Evolutionary conservation across 495 filamentous ascomycete species (phyloP).

Genomic region (Tuber magnatum): DNA sequence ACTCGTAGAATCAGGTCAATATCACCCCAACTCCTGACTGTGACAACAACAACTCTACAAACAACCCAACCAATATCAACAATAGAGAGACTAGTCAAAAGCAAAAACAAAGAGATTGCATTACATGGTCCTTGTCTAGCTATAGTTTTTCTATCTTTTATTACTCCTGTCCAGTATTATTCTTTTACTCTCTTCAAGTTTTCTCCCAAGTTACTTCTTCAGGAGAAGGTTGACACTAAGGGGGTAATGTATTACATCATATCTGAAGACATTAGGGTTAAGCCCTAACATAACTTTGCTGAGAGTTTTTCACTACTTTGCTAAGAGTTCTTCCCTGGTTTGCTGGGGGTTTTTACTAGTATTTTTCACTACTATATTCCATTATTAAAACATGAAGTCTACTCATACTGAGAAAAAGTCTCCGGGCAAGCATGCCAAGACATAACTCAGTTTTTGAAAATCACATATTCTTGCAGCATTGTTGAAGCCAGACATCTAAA

Average conservation of each 20-base stretch:
- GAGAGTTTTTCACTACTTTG: too few species aligned
- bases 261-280: not conserved
- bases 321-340: too few species aligned
- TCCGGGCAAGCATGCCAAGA: too few species aligned
- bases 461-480: too few species aligned
- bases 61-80: not conserved
- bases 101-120: not conserved
- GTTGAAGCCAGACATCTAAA: too few species aligned
- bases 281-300: not conserved
- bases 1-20: accelerated
- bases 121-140: not conserved
- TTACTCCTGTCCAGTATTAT: not conserved
- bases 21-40: too few species aligned
- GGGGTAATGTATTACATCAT: not conserved
- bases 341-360: too few species aligned
- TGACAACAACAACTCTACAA: too few species aligned
- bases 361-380: too few species aligned
- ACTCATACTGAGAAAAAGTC: too few species aligned
- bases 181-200: not conserved
- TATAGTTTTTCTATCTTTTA: not conserved
- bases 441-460: too few species aligned
- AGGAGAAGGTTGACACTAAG: not conserved
- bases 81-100: not conserved
- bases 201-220: not conserved
- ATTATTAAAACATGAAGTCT: too few species aligned